Conservation (phyloP, 75 land plant species). For the Pinus albicaulis region DNA sequence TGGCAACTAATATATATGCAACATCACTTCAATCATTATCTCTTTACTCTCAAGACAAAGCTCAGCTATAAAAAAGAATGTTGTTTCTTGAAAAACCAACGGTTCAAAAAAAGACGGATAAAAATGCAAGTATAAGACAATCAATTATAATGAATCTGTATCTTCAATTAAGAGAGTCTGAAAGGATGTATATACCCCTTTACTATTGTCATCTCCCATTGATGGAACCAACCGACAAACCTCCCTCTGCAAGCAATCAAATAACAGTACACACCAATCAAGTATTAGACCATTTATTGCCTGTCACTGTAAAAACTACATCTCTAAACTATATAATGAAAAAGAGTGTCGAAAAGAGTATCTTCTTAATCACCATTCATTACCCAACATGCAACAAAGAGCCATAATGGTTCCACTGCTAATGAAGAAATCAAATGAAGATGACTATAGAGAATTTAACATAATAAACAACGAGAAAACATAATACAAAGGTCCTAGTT, state of each 20-base stretch:
- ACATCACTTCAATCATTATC: background rate
- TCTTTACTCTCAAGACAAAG: background rate
- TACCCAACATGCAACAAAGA: slow-evolving; percentile 2
- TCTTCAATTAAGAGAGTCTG: background rate
- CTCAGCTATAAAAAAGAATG: background rate
- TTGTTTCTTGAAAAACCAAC: no score
- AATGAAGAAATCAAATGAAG: slow-evolving; percentile 3
- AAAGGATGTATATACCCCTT: slow-evolving; percentile 5
- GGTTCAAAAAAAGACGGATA: background rate
- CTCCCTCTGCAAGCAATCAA: slow-evolving; percentile 55
- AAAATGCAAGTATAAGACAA: background rate
- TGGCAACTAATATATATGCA: no score
- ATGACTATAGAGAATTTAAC: background rate
- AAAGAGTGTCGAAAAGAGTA: background rate
- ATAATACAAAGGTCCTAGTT: background rate
- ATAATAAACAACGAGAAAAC: background rate
- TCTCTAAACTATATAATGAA: background rate
- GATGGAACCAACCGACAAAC: slow-evolving; percentile 53
- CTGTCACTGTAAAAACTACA: background rate
- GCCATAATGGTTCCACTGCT: background rate
- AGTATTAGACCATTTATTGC: background rate
- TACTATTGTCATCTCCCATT: slow-evolving; percentile 41
- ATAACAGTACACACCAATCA: background rate
- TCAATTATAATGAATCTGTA: background rate
- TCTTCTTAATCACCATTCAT: background rate